phyloP scores from a whole-genome alignment of 1,284 basidiomycete species.

The Puccinia horiana region DNA sequence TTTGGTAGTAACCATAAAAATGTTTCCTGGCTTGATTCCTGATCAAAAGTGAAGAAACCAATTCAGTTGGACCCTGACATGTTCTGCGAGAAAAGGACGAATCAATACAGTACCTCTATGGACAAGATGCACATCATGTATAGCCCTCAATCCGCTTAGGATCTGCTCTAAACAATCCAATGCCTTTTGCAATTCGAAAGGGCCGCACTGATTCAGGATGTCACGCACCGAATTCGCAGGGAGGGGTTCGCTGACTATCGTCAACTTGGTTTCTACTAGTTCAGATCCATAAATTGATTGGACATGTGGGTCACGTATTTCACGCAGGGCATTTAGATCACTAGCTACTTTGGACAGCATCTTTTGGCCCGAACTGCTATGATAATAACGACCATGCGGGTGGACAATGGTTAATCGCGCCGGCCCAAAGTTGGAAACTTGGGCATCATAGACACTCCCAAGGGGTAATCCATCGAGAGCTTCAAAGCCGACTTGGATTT shows the following conservation, averaged over 20 bases:
- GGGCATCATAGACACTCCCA: conserved; percentile 24
- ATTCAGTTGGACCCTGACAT: neutral
- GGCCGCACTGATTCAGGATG: conserved; percentile 37
- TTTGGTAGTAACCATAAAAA: conserved; percentile 33
- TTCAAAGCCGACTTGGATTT: conserved; percentile 38
- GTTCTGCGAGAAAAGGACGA: neutral
- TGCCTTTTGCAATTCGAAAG: conserved; percentile 30
- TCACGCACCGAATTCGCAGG: conserved; percentile 35
- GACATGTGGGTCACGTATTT: conserved; percentile 23
- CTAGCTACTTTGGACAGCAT: conserved; percentile 31
- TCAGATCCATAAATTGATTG: conserved; percentile 43
- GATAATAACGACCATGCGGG: conserved; percentile 42
- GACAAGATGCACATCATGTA: conserved; percentile 42
- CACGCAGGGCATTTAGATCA: conserved; percentile 14
- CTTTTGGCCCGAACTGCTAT: conserved; percentile 11
- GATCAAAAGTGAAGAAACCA: neutral
- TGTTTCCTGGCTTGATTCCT: conserved; percentile 44
- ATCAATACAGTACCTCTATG: conserved; percentile 25
- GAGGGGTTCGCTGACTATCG: conserved; percentile 33
- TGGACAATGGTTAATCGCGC: conserved; percentile 19
- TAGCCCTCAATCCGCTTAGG: conserved; percentile 22
- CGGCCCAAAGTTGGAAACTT: conserved; percentile 17
- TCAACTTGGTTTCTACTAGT: conserved; percentile 21
- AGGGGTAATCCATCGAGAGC: conserved; percentile 3
- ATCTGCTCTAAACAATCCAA: conserved; percentile 37